phyloP scores from a whole-genome alignment of 768 basidiomycete genomes.

The Panaeolus papilionaceus region DNA sequence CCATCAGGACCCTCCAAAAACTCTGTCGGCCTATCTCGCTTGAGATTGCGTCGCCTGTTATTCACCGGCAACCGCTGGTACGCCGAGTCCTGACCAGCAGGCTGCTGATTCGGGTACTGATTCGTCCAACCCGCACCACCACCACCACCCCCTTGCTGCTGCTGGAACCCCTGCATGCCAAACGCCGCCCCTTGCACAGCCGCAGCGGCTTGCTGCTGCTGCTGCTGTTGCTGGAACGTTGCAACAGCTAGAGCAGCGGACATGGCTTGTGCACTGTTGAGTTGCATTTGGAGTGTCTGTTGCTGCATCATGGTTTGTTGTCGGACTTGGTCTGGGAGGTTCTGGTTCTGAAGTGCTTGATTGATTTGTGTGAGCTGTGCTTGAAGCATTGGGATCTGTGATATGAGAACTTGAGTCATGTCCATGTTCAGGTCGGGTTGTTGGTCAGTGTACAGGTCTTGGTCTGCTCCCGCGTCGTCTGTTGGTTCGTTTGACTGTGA shows the following conservation, averaged over 20 bases:
- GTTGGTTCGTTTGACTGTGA: slow-evolving; percentile 26
- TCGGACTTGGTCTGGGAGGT: slow-evolving; percentile 73
- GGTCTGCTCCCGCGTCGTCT: slow-evolving; percentile 39
- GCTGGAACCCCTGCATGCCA: slow-evolving; percentile 44
- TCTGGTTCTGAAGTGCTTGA: slow-evolving; percentile 80
- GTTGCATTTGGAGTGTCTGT: slow-evolving; percentile 79
- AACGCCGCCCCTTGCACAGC: slow-evolving; percentile 42
- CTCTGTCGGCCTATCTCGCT: slow-evolving; percentile 85
- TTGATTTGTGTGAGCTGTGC: slow-evolving; percentile 85
- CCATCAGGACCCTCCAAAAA: slow-evolving; percentile 77
- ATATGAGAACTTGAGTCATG: slow-evolving; percentile 72
- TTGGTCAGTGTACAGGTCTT: slow-evolving; percentile 77
- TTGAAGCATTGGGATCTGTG: slow-evolving; percentile 82
- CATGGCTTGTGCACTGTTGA: slow-evolving; percentile 80
- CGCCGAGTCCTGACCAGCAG: slow-evolving; percentile 77
- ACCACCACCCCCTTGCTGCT: slow-evolving; percentile 38
- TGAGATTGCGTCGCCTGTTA: slow-evolving; percentile 76
- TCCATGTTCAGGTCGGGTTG: slow-evolving; percentile 71
- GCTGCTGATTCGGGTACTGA: slow-evolving; percentile 68
- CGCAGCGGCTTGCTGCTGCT: slow-evolving; percentile 37
- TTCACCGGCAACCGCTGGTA: slow-evolving; percentile 87
- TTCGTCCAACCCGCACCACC: slow-evolving; percentile 34
- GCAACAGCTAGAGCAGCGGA: slow-evolving; percentile 68
- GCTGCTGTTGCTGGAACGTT: slow-evolving; percentile 61
- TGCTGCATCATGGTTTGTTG: slow-evolving; percentile 86